Conservation (phyloP, 2,329 filamentous ascomycete species). For the Beauveria scarabaeidicola region DNA sequence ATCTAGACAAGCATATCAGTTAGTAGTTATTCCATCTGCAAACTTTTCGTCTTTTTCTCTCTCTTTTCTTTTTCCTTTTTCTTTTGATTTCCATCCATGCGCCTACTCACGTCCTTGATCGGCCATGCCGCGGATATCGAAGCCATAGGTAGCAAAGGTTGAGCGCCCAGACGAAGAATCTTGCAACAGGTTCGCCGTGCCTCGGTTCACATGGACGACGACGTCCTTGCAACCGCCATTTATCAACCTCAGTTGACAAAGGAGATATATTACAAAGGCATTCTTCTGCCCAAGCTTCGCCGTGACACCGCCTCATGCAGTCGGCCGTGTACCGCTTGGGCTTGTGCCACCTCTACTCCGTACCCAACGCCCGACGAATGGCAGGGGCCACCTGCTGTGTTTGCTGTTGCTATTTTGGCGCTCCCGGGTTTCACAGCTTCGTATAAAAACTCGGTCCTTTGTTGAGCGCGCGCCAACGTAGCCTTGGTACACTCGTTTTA, state of each 20-base stretch:
- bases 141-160: not conserved
- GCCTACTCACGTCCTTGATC: conserved; percentile 30
- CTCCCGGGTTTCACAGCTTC: conserved; percentile 2
- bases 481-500: not conserved
- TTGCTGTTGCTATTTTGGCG: conserved; percentile 9
- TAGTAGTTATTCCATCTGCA: not conserved
- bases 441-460: not conserved
- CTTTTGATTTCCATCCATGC: too few relatives aligned
- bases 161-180: too few relatives aligned
- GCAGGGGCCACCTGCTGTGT: conserved; percentile 9
- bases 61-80: too few relatives aligned
- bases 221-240: not conserved
- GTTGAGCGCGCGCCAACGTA: not conserved
- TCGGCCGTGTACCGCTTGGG: not conserved
- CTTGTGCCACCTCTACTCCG: not conserved
- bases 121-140: conserved; percentile 33
- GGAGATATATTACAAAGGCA: not conserved
- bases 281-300: not conserved
- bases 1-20: conserved; percentile 50
- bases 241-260: not conserved
- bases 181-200: not conserved
- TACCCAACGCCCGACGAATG: not conserved
- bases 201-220: not conserved
- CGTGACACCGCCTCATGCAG: not conserved
- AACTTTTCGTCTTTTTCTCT: not conserved